Evolutionary conservation across 1,284 basidiomycete species (phyloP).

Genomic region (Xerocomus tenax): DNA sequence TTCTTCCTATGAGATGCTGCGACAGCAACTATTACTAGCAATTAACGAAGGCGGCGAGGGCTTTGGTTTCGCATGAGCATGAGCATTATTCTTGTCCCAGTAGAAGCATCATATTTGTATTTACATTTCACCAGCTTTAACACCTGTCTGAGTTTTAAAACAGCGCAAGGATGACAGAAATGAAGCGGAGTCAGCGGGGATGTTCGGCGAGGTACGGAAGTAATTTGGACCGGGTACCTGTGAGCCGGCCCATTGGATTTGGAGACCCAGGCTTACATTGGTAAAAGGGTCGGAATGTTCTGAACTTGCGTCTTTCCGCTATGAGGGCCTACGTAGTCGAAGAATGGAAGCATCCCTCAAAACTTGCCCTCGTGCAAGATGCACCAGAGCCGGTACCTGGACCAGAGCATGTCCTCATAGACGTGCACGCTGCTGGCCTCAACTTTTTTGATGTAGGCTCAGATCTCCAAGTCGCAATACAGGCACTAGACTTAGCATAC

Average conservation of each 20-base stretch:
- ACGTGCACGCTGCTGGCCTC: slow-evolving; percentile 69
- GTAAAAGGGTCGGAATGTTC: background rate
- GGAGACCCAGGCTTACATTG: background rate
- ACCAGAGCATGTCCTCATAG: slow-evolving; percentile 65
- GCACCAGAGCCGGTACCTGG: slow-evolving; percentile 52
- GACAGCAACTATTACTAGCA: slow-evolving; percentile 78
- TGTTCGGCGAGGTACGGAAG: background rate
- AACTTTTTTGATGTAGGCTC: slow-evolving; percentile 71
- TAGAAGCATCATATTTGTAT: slow-evolving; percentile 32
- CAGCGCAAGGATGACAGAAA: too few species aligned
- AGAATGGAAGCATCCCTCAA: slow-evolving; percentile 65
- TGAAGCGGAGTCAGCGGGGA: background rate
- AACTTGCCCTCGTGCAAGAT: slow-evolving; percentile 50
- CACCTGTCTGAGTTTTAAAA: background rate
- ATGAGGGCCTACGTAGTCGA: slow-evolving; percentile 79
- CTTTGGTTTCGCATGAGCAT: slow-evolving; percentile 68
- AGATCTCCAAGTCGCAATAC: background rate
- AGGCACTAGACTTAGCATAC: background rate
- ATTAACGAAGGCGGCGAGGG: slow-evolving; percentile 91
- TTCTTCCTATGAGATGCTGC: slow-evolving; percentile 87
- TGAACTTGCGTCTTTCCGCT: slow-evolving; percentile 2
- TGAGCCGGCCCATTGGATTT: background rate
- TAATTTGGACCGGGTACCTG: background rate
- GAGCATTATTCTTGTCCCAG: slow-evolving; percentile 3
- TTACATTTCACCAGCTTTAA: too few species aligned